A percentile compares a stretch with the other conserved stretches of the same genome.
phyloP scores from a whole-genome alignment of 805 yeast genomes.

The Candida railenensis region DNA sequence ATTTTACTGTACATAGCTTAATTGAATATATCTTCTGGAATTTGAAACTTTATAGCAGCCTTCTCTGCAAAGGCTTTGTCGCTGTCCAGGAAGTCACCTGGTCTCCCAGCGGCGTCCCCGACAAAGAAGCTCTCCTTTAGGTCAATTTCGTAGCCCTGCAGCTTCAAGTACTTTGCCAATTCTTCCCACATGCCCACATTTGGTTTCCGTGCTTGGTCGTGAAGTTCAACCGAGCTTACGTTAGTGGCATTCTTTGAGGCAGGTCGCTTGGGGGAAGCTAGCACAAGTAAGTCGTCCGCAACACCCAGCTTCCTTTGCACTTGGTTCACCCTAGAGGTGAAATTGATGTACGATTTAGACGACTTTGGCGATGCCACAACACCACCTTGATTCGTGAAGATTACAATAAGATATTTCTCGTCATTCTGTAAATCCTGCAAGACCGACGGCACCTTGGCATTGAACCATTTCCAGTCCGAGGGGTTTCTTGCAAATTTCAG shows the following conservation, averaged over 20 bases:
- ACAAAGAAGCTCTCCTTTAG: constrained; percentile 56
- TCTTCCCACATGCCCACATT: constrained; percentile 71
- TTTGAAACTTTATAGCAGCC: constrained; percentile 50
- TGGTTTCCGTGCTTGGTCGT: constrained; percentile 66
- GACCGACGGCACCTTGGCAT: constrained; percentile 19
- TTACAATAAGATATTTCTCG: constrained; percentile 47
- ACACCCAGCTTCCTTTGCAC: constrained; percentile 31
- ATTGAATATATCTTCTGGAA: constrained; percentile 70
- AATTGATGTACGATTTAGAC: constrained; percentile 35
- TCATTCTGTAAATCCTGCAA: constrained; percentile 19
- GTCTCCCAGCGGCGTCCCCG: constrained; percentile 97
- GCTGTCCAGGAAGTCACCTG: constrained; percentile 73
- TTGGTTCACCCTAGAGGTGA: constrained; percentile 40
- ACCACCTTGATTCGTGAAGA: constrained; percentile 87
- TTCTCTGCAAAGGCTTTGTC: constrained; percentile 70
- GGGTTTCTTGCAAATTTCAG: constrained; percentile 54
- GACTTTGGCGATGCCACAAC: constrained; percentile 35
- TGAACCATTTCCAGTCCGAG: constrained; percentile 70
- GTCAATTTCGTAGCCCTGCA: constrained; percentile 30
- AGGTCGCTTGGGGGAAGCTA: constrained; percentile 64
- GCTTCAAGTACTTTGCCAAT: constrained; percentile 39
- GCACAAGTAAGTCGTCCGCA: constrained; percentile 38
- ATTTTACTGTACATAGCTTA: neutral
- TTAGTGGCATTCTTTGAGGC: constrained; percentile 18
- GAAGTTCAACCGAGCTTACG: constrained; percentile 29